phyloP scores from a whole-genome alignment of 495 filamentous ascomycete genomes.

The Tuber indicum region DNA sequence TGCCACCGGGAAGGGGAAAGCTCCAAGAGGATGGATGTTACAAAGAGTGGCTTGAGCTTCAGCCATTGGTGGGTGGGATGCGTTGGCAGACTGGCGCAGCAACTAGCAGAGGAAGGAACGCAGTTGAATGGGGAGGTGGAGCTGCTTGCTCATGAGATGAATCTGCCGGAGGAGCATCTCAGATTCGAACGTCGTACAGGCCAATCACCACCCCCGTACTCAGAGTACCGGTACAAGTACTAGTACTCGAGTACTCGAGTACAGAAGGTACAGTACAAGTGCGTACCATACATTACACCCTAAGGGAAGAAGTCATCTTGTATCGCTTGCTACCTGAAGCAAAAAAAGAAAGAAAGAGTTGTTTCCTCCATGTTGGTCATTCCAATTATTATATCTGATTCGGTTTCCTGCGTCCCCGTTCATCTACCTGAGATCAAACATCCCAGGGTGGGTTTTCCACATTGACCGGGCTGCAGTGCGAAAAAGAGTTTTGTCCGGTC shows the following conservation, averaged over 20 bases:
- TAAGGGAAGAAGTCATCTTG: neutral
- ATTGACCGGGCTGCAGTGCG: conserved; percentile 3
- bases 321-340: neutral
- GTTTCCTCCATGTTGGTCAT: conserved; percentile 12
- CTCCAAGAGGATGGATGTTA: conserved; percentile 3
- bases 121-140: neutral
- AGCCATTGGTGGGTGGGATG: conserved; percentile 29
- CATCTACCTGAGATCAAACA: conserved; percentile 12
- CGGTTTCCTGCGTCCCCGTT: conserved; percentile 17
- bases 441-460: neutral
- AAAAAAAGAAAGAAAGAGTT: conserved; percentile 11
- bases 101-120: neutral
- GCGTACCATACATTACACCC: neutral
- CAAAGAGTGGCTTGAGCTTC: conserved; percentile 24
- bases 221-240: too few relatives aligned
- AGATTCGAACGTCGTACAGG: conserved; percentile 32
- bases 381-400: conserved; percentile 22
- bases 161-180: conserved; percentile 34
- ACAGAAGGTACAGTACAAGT: neutral
- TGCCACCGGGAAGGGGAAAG: conserved; percentile 15
- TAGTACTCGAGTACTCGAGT: neutral
- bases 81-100: conserved; percentile 18
- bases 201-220: conserved; percentile 10
- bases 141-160: conserved; percentile 15
- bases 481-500: neutral